Conservation (phyloP, 176 grass and related monocot genomes). For the Carex myosuroides region DNA sequence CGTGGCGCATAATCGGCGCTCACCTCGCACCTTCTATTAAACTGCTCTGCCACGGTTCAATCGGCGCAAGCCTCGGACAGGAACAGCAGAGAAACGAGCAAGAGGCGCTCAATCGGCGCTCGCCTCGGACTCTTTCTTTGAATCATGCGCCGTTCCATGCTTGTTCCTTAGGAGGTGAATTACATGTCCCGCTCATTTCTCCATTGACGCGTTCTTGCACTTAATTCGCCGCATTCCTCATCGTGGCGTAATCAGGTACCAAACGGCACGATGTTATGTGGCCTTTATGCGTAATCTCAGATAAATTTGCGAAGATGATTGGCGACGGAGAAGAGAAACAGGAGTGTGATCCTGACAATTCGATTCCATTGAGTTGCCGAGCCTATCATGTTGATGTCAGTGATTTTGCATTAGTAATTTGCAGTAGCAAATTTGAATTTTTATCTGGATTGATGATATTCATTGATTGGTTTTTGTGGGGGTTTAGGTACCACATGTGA, state of each 20-base stretch:
- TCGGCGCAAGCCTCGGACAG: too few species aligned
- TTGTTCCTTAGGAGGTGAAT: too few species aligned
- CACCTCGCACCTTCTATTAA: too few species aligned
- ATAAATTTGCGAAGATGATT: conserved; percentile 69
- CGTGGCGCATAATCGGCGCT: too few species aligned
- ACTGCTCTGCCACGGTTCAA: too few species aligned
- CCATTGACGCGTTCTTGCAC: conserved; percentile 1
- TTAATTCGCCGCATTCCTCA: neutral
- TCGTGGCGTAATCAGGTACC: neutral
- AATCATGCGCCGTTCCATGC: too few species aligned
- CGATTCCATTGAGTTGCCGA: conserved; percentile 33
- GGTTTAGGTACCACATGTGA: conserved; percentile 78
- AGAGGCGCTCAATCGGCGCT: too few species aligned
- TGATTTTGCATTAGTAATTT: neutral
- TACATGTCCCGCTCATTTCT: neutral
- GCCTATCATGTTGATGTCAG: conserved; percentile 66
- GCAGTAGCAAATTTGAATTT: neutral
- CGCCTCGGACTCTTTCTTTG: too few species aligned
- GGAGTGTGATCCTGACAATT: conserved; percentile 10
- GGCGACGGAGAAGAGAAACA: conserved; percentile 30
- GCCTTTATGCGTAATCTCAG: conserved; percentile 70
- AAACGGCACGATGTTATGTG: conserved; percentile 48
- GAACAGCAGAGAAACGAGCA: too few species aligned
- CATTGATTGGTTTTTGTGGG: conserved; percentile 13
- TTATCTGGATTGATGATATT: neutral